phyloP scores from a whole-genome alignment of 768 basidiomycete species.

The Kwoniella sp. region DNA sequence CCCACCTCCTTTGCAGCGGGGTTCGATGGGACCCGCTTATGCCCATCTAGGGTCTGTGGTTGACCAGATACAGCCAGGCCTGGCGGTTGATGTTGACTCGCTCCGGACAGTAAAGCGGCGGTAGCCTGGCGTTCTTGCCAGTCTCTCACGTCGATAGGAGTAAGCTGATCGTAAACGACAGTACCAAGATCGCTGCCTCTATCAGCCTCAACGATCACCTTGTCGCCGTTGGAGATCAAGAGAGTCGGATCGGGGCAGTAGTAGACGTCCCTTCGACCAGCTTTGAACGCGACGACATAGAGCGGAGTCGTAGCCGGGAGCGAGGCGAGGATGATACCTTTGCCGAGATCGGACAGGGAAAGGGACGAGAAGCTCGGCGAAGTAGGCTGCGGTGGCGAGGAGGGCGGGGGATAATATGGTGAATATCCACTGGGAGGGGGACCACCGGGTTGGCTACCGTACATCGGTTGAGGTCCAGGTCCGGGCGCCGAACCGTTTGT shows the following conservation, averaged over 20 bases:
- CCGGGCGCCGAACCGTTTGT: conserved; percentile 2
- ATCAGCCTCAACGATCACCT: conserved; percentile 96
- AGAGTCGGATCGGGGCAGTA: conserved; percentile 74
- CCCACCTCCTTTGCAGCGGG: conserved; percentile 11
- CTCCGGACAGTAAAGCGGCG: conserved; percentile 51
- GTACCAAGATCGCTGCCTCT: conserved; percentile 85
- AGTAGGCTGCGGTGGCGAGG: conserved; percentile 19
- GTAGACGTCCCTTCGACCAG: conserved; percentile 90
- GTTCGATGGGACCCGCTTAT: conserved; percentile 2
- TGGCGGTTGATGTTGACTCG: conserved; percentile 49
- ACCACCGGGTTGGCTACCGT: not conserved
- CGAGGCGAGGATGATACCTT: conserved; percentile 81
- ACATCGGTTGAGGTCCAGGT: not conserved
- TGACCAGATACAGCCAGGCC: conserved; percentile 28
- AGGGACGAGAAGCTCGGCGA: conserved; percentile 47
- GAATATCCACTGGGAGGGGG: conserved; percentile 5
- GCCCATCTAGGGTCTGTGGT: not conserved
- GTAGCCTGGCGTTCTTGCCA: conserved; percentile 82
- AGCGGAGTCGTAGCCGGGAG: conserved; percentile 85
- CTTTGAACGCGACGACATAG: conserved; percentile 97
- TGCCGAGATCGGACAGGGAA: conserved; percentile 64
- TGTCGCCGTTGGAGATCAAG: conserved; percentile 77
- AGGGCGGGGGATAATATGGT: conserved; percentile 10
- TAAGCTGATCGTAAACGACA: conserved; percentile 86
- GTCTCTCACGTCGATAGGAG: conserved; percentile 83